Evolutionary conservation across 2,329 filamentous ascomycete species (phyloP).

Genomic region (Beauveria rudraprayagi): DNA sequence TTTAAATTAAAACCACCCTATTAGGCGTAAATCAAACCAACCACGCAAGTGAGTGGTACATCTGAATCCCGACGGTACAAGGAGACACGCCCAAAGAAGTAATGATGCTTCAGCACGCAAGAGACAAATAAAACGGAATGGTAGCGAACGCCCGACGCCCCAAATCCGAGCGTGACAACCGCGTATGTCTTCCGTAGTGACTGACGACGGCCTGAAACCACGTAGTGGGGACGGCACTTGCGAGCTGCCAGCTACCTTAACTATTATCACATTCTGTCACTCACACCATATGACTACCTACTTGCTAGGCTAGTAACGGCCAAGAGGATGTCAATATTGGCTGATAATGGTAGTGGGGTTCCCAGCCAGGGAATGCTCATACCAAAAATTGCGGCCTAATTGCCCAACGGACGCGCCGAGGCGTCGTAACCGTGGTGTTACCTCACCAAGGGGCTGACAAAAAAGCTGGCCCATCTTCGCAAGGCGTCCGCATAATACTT

Average conservation of each 20-base stretch:
- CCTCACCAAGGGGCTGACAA: not conserved
- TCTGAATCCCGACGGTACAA: not conserved
- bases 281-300: not conserved
- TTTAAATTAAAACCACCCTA: not conserved
- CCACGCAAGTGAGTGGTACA: not conserved
- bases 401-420: not conserved
- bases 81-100: not conserved
- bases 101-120: not conserved
- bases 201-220: slow-evolving; percentile 10
- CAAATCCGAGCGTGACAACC: slow-evolving; percentile 5
- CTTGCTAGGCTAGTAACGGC: not conserved
- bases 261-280: slow-evolving; percentile 7
- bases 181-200: slow-evolving; percentile 11
- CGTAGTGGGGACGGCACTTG: slow-evolving; percentile 10
- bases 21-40: not conserved
- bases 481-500: no score
- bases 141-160: slow-evolving; percentile 2
- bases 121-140: not conserved
- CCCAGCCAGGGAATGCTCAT: not conserved
- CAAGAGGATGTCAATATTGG: not conserved
- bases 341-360: not conserved
- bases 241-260: not conserved
- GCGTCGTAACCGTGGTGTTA: no score
- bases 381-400: not conserved
- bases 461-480: no score